Conservation (phyloP, 192 early-diverging fungal species). For the Coemansia sp. region DNA sequence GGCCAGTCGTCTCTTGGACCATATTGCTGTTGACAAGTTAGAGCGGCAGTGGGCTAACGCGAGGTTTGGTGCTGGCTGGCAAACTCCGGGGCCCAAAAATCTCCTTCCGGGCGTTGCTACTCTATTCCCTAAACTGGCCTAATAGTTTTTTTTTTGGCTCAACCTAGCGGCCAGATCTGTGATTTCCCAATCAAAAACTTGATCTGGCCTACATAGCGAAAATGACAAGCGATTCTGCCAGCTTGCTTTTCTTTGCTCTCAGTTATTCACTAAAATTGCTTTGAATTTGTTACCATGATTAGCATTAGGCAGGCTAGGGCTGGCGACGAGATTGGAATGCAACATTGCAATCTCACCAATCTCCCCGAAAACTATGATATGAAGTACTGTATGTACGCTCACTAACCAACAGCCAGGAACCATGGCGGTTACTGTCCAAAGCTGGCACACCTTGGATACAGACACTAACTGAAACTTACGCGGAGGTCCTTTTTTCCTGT, state of each 20-base stretch:
- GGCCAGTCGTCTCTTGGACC: conserved; percentile 62
- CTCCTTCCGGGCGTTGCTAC: conserved; percentile 3
- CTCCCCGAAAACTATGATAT: conserved; percentile 99
- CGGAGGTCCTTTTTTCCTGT: conserved; percentile 19
- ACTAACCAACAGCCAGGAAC: conserved; percentile 28
- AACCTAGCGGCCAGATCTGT: background rate
- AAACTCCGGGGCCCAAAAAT: conserved; percentile 2
- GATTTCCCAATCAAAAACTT: background rate
- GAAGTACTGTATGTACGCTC: conserved; percentile 76
- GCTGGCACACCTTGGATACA: background rate
- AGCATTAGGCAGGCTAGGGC: conserved; percentile 44
- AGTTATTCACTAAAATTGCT: background rate
- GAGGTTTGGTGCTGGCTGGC: conserved; percentile 62
- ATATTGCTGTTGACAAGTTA: conserved; percentile 55
- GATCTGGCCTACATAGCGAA: background rate
- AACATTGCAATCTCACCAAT: conserved; percentile 95
- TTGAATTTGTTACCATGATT: conserved; percentile 31
- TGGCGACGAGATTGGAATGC: conserved; percentile 71
- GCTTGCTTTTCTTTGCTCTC: conserved; percentile 3
- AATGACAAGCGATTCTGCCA: background rate
- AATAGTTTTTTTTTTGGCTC: background rate
- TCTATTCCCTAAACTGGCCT: conserved; percentile 42
- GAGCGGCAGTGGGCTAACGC: conserved; percentile 65
- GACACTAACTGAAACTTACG: background rate
- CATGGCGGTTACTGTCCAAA: background rate